Conservation (phyloP, 306 rosid species). For the Delonix regia region DNA sequence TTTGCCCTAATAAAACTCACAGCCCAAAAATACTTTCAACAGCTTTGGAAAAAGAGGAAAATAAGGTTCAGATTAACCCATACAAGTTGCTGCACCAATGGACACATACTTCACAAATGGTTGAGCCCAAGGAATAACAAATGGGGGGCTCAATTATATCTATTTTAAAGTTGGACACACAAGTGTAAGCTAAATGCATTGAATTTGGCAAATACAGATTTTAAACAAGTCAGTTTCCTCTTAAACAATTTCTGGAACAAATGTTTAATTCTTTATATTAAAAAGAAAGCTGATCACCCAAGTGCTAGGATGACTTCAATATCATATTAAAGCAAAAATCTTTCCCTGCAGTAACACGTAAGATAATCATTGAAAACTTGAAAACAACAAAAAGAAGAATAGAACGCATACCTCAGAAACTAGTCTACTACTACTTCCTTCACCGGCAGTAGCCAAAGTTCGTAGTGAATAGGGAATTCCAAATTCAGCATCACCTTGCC, state of each 20-base stretch:
- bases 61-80: not conserved
- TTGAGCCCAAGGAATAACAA: not conserved
- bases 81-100: not conserved
- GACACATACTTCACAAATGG: not conserved
- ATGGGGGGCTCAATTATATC: not conserved
- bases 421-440: constrained; percentile 71
- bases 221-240: constrained; percentile 2
- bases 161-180: not conserved
- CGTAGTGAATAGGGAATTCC: constrained; percentile 78
- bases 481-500: constrained; percentile 62
- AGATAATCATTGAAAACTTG: constrained; percentile 18
- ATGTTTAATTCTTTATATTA: not conserved
- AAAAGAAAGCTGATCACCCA: constrained; percentile 5
- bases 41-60: not conserved
- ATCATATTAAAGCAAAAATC: not conserved
- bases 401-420: constrained; percentile 74
- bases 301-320: not conserved
- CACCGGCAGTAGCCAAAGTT: constrained; percentile 57
- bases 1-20: constrained; percentile 5
- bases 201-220: constrained; percentile 11
- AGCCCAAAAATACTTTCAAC: not conserved
- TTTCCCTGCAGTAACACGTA: not conserved
- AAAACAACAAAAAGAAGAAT: constrained; percentile 31
- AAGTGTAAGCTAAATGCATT: not conserved
- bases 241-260: not conserved